A percentile compares a stretch with the other conserved stretches of the same genome.
phyloP scores from a whole-genome alignment of 257 asterid genomes.

The Nicotiana undulata region DNA sequence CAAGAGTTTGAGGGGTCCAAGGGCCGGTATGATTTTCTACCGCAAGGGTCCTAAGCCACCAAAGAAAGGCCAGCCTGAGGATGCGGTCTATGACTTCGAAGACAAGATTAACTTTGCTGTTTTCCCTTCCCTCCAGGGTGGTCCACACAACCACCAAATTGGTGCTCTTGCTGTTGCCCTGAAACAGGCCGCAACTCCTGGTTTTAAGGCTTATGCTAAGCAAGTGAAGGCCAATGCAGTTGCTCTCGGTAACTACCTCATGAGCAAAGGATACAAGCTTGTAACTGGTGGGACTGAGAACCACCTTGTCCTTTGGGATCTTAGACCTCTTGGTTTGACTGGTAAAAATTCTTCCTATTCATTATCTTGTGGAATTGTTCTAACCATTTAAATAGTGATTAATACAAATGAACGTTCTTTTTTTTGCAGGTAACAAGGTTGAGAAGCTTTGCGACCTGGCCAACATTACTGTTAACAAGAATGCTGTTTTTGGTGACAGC shows the following conservation, averaged over 20 bases:
- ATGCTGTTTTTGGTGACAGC: conserved; percentile 99
- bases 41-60: conserved; percentile 50
- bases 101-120: conserved; percentile 96
- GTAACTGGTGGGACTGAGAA: conserved; percentile 96
- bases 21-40: conserved; percentile 57
- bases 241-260: conserved; percentile 79
- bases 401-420: background rate
- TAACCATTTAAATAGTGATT: background rate
- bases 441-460: conserved; percentile 94
- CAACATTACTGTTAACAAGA: conserved; percentile 95
- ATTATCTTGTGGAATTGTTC: background rate
- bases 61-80: conserved; percentile 70
- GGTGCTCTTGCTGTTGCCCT: conserved; percentile 98
- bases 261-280: conserved; percentile 82
- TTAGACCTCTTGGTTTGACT: conserved; percentile 96
- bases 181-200: conserved; percentile 78
- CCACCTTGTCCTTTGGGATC: conserved; percentile 98
- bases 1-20: conserved; percentile 90
- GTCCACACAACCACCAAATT: conserved; percentile 97
- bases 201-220: conserved; percentile 86
- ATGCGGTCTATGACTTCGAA: conserved; percentile 82
- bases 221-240: conserved; percentile 93
- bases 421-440: conserved; percentile 74
- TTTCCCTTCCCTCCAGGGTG: conserved; percentile 97
- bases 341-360: conserved; percentile 31